These are phyloP conservation scores for Wickerhamomyces silvicola DNA, from an alignment of 805 yeast species.

Conservation along the genomic window DNA sequence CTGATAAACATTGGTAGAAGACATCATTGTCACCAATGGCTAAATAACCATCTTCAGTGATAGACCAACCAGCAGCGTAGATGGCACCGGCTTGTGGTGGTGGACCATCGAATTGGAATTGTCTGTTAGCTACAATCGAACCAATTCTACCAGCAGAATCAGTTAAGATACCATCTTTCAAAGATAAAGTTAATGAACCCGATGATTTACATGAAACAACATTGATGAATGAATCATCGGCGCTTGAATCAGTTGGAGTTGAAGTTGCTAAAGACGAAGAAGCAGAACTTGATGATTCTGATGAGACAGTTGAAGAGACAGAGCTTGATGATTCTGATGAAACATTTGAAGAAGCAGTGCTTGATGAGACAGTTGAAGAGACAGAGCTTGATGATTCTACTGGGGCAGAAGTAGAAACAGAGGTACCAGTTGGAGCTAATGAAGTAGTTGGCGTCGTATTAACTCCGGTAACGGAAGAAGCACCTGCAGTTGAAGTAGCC, in stretches of 20 bases:
- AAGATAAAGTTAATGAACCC: constrained; percentile 45
- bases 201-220: constrained; percentile 35
- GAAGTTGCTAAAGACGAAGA: constrained; percentile 16
- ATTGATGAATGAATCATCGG: constrained; percentile 8
- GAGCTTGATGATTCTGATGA: constrained; percentile 12
- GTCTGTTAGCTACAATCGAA: constrained; percentile 68
- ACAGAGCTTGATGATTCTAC: constrained; percentile 6
- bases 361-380: background rate
- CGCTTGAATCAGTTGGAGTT: constrained; percentile 16
- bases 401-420: constrained; percentile 26
- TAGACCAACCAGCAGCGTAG: constrained; percentile 56
- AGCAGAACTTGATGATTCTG: constrained; percentile 18
- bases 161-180: constrained; percentile 40
- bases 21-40: constrained; percentile 51
- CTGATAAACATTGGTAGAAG: constrained; percentile 64
- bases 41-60: constrained; percentile 42
- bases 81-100: constrained; percentile 70
- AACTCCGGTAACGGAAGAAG: constrained; percentile 33
- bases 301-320: constrained; percentile 1
- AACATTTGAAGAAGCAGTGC: constrained; percentile 15
- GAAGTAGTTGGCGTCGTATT: constrained; percentile 25
- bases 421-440: constrained; percentile 3
- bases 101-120: constrained; percentile 75
- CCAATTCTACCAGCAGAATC: constrained; percentile 60
- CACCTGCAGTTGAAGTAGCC: constrained; percentile 33